Base-by-base conservation (phyloP, 2,329 filamentous ascomycete species). In the Colletotrichum sp. region DNA sequence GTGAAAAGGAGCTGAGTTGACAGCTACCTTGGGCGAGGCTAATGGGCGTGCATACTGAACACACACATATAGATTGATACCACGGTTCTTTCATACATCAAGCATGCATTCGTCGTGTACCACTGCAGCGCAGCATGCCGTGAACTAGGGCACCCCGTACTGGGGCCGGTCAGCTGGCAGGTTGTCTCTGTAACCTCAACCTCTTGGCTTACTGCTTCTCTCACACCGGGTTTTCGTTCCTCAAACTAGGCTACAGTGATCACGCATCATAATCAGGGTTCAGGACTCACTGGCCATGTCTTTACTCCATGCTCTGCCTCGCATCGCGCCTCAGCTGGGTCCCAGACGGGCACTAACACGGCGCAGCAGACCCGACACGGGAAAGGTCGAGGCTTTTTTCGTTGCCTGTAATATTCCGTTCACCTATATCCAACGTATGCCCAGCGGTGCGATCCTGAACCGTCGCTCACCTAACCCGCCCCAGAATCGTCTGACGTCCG, bases 51-150 rank as follows among this genome's bases (percentile, higher is more conserved):
- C 32, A 34, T 24, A 49, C 28, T 21, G 44, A 52, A 60, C 49
- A 71, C n/a, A 71, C 69, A 28, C 34, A 71, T 59, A 68, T 67
- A 72, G 69, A 72, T 63, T 72, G 72, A 72, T 67, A 75, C 69
- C 72, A 75, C 30, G 52, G 55, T 24, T 60, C 28, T 52, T 39
- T 26, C 28, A 34, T 12, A 66, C 66, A 26, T 24, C n/a, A 18
- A 15, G 32, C 26, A 15, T 18, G 12, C 24, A 21, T 65, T 21
- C 6, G 32, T 44, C n/a, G 60, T 67, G 32, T 55, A 34, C 65
- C 18, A 44, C 6, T 70, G 26, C 36, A 66, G 28, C 21, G 32
- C 39, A 34, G 32, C 62, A 18, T 55, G 24, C 30, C 6, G 62
- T 32, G 30, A 62, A 67, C n/a, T 15, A 36, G 10, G 39, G 39